Conservation (phyloP, 805 yeast species). For the Candida maltosa region DNA sequence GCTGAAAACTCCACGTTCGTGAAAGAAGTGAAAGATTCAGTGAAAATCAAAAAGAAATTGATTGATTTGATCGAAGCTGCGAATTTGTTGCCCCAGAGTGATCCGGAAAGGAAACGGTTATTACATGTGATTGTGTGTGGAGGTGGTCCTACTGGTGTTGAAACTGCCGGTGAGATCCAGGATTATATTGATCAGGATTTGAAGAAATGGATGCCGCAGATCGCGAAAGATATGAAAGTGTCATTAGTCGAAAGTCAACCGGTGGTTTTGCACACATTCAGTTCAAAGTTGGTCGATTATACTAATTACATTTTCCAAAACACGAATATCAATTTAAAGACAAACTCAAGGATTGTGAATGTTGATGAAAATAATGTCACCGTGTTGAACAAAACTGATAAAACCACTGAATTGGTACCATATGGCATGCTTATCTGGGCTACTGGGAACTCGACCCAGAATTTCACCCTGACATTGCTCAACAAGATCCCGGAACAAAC, state of each 20-base stretch:
- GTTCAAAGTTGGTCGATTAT: constrained; percentile 66
- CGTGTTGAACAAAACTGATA: constrained; percentile 64
- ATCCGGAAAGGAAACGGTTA: constrained; percentile 78
- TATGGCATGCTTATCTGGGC: constrained; percentile 97
- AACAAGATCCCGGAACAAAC: constrained; percentile 68
- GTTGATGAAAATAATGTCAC: constrained; percentile 70
- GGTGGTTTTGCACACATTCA: constrained; percentile 75
- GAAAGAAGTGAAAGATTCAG: constrained; percentile 87
- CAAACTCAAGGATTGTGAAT: constrained; percentile 84
- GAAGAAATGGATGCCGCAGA: constrained; percentile 82
- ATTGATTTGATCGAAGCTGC: constrained; percentile 91
- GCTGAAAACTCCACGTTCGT: constrained; percentile 82
- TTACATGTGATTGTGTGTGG: constrained; percentile 91
- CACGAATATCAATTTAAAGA: constrained; percentile 66
- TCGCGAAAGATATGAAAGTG: constrained; percentile 77
- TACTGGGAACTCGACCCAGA: constrained; percentile 91
- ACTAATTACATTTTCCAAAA: constrained; percentile 72
- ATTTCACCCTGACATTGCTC: constrained; percentile 64
- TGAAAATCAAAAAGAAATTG: constrained; percentile 73
- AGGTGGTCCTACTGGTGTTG: constrained; percentile 99
- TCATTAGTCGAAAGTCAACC: constrained; percentile 89
- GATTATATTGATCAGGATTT: constrained; percentile 92
- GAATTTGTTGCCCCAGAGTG: constrained; percentile 67
- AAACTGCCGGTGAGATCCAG: constrained; percentile 93
- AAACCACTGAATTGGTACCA: constrained; percentile 69